Conservation (phyloP, 2,329 filamentous ascomycete genomes). For the Claviceps digitariae region DNA sequence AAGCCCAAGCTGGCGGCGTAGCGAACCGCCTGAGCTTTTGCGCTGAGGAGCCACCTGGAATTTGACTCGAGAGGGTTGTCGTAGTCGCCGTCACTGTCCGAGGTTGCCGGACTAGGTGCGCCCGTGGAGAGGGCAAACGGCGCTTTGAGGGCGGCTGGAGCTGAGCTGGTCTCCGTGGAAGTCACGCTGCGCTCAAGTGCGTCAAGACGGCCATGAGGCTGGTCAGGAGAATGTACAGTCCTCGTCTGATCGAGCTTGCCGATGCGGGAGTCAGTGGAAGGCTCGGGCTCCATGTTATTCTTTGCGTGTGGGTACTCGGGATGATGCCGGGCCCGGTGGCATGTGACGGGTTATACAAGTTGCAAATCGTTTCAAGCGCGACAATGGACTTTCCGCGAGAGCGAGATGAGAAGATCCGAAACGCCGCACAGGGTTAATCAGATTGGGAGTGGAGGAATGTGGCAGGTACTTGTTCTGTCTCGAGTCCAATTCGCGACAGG, state of each 20-base stretch:
- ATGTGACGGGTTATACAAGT: neutral
- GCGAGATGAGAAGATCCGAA: neutral
- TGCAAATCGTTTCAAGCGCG: no score
- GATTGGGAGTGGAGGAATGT: neutral
- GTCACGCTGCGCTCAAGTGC: slow-evolving; percentile 6
- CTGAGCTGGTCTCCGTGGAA: neutral
- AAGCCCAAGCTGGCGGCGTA: slow-evolving; percentile 30
- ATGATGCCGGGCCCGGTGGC: neutral
- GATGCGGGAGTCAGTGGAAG: neutral
- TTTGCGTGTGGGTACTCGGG: neutral
- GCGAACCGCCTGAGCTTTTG: slow-evolving; percentile 29
- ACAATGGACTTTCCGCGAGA: neutral
- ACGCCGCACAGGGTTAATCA: neutral
- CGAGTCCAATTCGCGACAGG: neutral
- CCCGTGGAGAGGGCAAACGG: slow-evolving; percentile 12
- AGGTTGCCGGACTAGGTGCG: slow-evolving; percentile 16
- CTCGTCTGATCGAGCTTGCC: neutral
- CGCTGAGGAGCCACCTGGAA: slow-evolving; percentile 29
- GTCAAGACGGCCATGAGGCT: slow-evolving; percentile 4
- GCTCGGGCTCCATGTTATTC: neutral
- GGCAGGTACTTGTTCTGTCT: neutral
- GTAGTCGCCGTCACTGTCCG: slow-evolving; percentile 23
- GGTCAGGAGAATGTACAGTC: neutral
- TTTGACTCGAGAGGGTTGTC: slow-evolving; percentile 29
- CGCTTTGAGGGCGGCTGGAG: slow-evolving; percentile 1